Evolutionary conservation across 495 filamentous ascomycete genomes (phyloP).

Genomic region (Apodospora peruviana): DNA sequence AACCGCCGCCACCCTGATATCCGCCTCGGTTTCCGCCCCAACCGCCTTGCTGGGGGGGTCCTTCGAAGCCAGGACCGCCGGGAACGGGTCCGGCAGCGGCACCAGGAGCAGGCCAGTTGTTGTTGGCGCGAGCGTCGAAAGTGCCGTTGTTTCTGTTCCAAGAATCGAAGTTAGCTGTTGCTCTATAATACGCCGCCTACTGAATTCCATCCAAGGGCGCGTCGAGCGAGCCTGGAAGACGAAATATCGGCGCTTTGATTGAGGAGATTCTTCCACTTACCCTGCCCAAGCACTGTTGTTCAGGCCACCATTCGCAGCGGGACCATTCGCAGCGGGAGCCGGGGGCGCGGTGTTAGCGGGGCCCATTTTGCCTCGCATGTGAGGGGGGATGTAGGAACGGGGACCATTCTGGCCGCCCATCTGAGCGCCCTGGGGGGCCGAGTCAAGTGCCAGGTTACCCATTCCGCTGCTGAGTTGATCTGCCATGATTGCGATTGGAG

Average conservation of each 20-base stretch:
- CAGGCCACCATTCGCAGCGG: slow-evolving; percentile 37
- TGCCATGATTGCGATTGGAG: slow-evolving; percentile 60
- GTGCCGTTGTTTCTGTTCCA: slow-evolving; percentile 31
- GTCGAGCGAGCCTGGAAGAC: not conserved
- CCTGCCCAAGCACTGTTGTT: slow-evolving; percentile 60
- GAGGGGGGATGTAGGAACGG: slow-evolving; percentile 93
- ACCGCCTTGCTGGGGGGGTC: slow-evolving; percentile 6
- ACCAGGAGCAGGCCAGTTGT: slow-evolving; percentile 21
- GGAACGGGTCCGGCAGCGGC: slow-evolving; percentile 19
- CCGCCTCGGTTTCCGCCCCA: slow-evolving; percentile 13
- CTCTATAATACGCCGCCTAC: not conserved
- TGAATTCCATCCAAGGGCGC: not conserved
- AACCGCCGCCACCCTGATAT: slow-evolving; percentile 9
- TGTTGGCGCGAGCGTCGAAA: slow-evolving; percentile 29
- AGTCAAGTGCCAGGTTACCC: slow-evolving; percentile 67
- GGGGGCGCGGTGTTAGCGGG: slow-evolving; percentile 26
- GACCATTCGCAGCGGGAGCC: slow-evolving; percentile 14
- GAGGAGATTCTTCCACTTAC: slow-evolving; percentile 34
- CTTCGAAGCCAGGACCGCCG: slow-evolving; percentile 17
- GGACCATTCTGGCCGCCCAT: slow-evolving; percentile 37
- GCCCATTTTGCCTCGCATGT: slow-evolving; percentile 66
- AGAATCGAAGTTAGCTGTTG: slow-evolving; percentile 14
- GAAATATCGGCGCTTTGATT: not conserved
- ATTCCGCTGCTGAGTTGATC: slow-evolving; percentile 93
- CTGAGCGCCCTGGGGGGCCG: slow-evolving; percentile 59